Base-by-base conservation (phyloP, 129 eudicot genomes). In the Flaveria bidentis region DNA sequence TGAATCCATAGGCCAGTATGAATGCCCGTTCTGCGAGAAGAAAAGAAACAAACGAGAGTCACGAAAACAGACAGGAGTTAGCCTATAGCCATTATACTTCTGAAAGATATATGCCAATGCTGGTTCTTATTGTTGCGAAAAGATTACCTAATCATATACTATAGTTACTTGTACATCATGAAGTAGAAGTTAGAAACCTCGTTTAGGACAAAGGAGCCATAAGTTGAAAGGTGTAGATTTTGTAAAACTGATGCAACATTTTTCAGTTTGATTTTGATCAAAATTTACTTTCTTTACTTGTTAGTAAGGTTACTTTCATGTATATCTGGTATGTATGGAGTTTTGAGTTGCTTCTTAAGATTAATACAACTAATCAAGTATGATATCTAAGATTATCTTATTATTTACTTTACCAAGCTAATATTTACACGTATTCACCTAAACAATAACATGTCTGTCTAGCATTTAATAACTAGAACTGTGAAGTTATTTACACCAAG, bases 1-100 rank as follows among this genome's bases (percentile, higher is more conserved):
- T 2, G 98, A 92, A 81, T 80, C 69, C 72, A 90, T 90, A 71
- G 90, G 84, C 76, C 88, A 86, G 69, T 92, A 92, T 89, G 86
- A 92, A 80, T 92, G 98, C 84, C 98, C 98, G 18, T 90, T 87
- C 42, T 92, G 82, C 46, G 0, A 33, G 41, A 49, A 10, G 71
- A 78, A 69, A 58, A 70, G 51, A 46, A 18, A 46, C 58, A 33
- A 25, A 30, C 1, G 10, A 15, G 6, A 28, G 22, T 28, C 45
- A 10, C 33, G 2, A 12, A 30, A 62, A 62, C 68, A 15, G 68
- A 14, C 45, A 4, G 68, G 45, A 62, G 30, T 30, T 61, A 23
- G 67, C 41, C 2, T 13, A 5, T 30, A 26, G 9, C n/a, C 53
- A 49, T 2, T 49, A 11, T 49, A 49, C 53, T 49, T 49, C n/a